Percentiles rank a stretch among this genome's conserved stretches.
Evolutionary conservation across 106 monocot species (phyloP).

Genomic region (Posidonia australis): DNA sequence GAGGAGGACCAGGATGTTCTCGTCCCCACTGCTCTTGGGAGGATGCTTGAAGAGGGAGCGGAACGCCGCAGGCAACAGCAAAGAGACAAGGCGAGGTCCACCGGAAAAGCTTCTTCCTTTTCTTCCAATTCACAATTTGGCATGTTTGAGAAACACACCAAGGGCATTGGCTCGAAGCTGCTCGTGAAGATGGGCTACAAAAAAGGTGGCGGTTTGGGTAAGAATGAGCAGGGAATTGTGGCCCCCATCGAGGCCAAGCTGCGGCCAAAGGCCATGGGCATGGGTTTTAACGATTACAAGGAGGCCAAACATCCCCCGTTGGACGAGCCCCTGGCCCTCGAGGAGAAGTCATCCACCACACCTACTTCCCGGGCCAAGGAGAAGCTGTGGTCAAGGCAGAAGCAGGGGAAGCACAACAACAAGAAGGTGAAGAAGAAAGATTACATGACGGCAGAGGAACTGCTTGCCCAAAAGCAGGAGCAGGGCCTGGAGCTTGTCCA

Average conservation of each 20-base stretch:
- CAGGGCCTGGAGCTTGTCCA: constrained; percentile 55
- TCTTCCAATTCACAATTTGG: constrained; percentile 15
- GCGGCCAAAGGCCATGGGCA: constrained; percentile 69
- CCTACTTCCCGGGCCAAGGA: constrained; percentile 23
- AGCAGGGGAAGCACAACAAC: constrained; percentile 40
- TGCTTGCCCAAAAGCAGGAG: constrained; percentile 68
- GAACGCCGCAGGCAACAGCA: constrained; percentile 33
- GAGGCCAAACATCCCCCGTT: constrained; percentile 55
- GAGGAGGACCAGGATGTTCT: constrained; percentile 23
- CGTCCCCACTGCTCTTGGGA: constrained; percentile 62
- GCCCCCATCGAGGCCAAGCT: constrained; percentile 51
- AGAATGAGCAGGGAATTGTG: constrained; percentile 71
- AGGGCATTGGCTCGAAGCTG: constrained; percentile 54
- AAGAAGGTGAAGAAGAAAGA: constrained; percentile 40
- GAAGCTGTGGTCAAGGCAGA: constrained; percentile 70
- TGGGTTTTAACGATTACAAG: constrained; percentile 88
- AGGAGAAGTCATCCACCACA: constrained; percentile 14
- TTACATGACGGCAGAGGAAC: constrained; percentile 70
- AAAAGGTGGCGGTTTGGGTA: constrained; percentile 62
- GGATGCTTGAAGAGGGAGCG: constrained; percentile 46
- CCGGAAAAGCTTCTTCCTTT: constrained; percentile 4
- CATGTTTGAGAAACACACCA: constrained; percentile 46
- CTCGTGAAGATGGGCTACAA: constrained; percentile 86
- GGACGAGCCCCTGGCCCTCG: constrained; percentile 8
- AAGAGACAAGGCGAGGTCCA: constrained; percentile 12